phyloP scores from a whole-genome alignment of 2,329 filamentous ascomycete species.

The Pyrenochaeta sp. region DNA sequence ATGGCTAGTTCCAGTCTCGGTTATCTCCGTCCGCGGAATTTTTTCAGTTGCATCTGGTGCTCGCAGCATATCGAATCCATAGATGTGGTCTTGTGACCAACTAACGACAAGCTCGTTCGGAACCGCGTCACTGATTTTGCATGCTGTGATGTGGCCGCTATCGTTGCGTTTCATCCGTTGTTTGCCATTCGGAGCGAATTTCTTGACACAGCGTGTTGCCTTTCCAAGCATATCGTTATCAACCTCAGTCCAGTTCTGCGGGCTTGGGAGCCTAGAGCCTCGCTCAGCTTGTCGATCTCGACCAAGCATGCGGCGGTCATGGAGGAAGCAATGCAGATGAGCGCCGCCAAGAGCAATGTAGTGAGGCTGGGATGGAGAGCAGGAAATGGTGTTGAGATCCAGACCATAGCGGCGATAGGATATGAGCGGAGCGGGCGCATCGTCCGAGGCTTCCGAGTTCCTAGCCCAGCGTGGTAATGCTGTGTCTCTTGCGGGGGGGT shows the following conservation, averaged over 20 bases:
- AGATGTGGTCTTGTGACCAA: constrained; percentile 72
- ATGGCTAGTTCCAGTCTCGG: constrained; percentile 19
- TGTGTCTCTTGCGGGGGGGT: constrained; percentile 55
- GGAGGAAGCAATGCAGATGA: constrained; percentile 72
- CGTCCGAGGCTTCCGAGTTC: constrained; percentile 54
- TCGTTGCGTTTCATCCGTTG: constrained; percentile 60
- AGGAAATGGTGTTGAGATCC: constrained; percentile 73
- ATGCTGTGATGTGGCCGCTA: constrained; percentile 72
- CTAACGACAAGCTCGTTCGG: constrained; percentile 73
- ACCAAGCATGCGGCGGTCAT: constrained; percentile 72
- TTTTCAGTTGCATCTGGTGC: constrained; percentile 63
- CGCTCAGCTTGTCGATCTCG: constrained; percentile 63
- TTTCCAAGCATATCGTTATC: constrained; percentile 64
- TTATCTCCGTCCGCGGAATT: constrained; percentile 23
- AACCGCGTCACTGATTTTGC: constrained; percentile 73
- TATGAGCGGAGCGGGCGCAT: constrained; percentile 69
- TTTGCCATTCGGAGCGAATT: constrained; percentile 70
- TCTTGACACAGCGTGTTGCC: constrained; percentile 70
- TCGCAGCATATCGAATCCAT: constrained; percentile 69
- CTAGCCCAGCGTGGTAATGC: constrained; percentile 34
- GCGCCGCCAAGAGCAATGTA: constrained; percentile 75
- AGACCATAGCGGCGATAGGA: constrained; percentile 69
- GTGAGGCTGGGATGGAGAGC: constrained; percentile 70
- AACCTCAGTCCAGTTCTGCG: constrained; percentile 48
- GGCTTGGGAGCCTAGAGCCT: constrained; percentile 56